phyloP scores from a whole-genome alignment of 345 rosid genomes.

The Ceriops zippeliana region DNA sequence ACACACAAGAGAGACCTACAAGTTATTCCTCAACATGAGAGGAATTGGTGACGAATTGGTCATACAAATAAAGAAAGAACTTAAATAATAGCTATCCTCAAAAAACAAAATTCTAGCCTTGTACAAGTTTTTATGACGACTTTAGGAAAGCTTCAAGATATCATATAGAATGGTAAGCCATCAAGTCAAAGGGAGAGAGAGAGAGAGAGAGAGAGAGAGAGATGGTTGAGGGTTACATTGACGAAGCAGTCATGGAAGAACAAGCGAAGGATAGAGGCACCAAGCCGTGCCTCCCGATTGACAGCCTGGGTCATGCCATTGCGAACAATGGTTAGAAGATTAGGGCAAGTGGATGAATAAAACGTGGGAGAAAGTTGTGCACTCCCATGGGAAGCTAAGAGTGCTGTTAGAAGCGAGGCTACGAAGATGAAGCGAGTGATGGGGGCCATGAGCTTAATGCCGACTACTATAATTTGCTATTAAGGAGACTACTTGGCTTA shows the following conservation, averaged over 20 bases:
- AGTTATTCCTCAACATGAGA: background rate
- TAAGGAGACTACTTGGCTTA: too few species aligned
- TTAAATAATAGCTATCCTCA: too few species aligned
- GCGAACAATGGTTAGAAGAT: conserved; percentile 27
- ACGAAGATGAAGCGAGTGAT: too few species aligned
- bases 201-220: background rate
- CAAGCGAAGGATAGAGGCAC: conserved; percentile 47
- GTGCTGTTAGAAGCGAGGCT: background rate
- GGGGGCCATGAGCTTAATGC: too few species aligned
- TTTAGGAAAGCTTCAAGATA: background rate
- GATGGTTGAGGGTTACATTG: conserved; percentile 20
- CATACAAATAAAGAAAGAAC: too few species aligned
- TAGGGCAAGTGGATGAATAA: conserved; percentile 34
- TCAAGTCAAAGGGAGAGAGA: background rate
- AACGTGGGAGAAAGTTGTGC: conserved; percentile 40
- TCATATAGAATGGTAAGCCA: background rate
- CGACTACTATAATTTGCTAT: too few species aligned
- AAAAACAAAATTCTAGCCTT: too few species aligned
- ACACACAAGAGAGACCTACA: background rate
- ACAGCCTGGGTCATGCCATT: conserved; percentile 29
- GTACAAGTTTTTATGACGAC: too few species aligned
- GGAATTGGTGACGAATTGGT: too few species aligned
- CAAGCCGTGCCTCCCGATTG: conserved; percentile 29
- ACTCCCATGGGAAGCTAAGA: conserved; percentile 10
- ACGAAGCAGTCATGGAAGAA: conserved; percentile 59